A percentile compares a stretch with the other conserved stretches of the same genome.
Conservation (phyloP, 2,329 filamentous ascomycete genomes). For the Fusarium denticulatum region DNA sequence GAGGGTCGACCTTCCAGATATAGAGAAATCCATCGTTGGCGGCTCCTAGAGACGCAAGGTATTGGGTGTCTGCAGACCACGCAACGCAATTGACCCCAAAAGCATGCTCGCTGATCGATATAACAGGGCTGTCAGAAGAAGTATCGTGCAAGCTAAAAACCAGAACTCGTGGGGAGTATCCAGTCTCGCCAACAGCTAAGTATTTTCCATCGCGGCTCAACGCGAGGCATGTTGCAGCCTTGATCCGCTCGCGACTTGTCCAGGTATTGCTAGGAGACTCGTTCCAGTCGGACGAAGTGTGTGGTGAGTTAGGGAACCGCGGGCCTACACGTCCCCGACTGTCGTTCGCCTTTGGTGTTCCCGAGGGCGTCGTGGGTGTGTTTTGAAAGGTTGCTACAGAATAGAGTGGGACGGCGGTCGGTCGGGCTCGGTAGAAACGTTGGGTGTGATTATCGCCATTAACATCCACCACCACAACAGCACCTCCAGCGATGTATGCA, state of each 20-base stretch:
- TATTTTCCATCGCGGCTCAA: conserved; percentile 88
- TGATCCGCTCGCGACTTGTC: conserved; percentile 91
- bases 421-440: conserved; percentile 89
- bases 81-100: conserved; percentile 89
- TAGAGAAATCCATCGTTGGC: conserved; percentile 95
- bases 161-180: conserved; percentile 89
- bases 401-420: conserved; percentile 76
- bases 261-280: conserved; percentile 80
- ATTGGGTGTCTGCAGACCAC: conserved; percentile 88
- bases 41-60: conserved; percentile 86
- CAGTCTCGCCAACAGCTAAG: conserved; percentile 93
- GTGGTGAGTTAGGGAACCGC: conserved; percentile 59
- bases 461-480: conserved; percentile 88
- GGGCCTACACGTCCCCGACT: conserved; percentile 66
- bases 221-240: conserved; percentile 90
- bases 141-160: conserved; percentile 87
- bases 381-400: conserved; percentile 63
- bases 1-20: conserved; percentile 87
- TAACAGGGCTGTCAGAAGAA: conserved; percentile 82
- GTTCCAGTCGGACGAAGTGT: conserved; percentile 60
- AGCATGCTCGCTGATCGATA: conserved; percentile 87
- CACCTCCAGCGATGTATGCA: conserved; percentile 91
- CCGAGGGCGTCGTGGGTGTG: conserved; percentile 59
- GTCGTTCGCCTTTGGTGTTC: conserved; percentile 70
- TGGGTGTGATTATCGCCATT: conserved; percentile 75